Base-by-base conservation (phyloP, 495 filamentous ascomycete genomes). In the Penicillium daleae region DNA sequence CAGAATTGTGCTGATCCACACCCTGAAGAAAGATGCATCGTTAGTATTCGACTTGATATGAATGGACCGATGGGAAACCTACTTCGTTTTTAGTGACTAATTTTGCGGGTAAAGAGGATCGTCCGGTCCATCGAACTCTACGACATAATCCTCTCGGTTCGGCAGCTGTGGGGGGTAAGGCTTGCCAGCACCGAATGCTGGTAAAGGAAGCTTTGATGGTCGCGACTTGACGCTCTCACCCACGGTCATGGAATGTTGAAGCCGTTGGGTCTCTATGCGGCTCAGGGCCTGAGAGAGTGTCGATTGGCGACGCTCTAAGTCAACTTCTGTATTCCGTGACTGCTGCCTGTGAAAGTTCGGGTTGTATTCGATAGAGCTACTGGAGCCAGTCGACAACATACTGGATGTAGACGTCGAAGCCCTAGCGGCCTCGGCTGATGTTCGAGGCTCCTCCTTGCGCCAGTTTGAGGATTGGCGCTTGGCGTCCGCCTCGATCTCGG, bases 91-190 rank as follows among this genome's bases (percentile, higher is more conserved):
- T 24, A 91, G 64, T 0, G 89, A 81, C 91, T 91, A 95, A 73
- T 95, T 95, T 74, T 90, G 86, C 0, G 91, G 87, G 71, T 95
- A 90, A 48, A 89, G 66, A 4, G 91, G 90, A 73, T 94, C 91
- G 65, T 90, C 80, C 13, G 84, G 83, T 1, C 91, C 91, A 57
- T 90, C 67, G 59, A 85, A 86, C 57, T 86, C 82, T 12, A 86
- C 83, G 17, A 85, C 77, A 64, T 85, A 85, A 29, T 78, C 82
- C 2, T 81, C 74, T 9, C 71, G 68, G 31, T 75, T 71, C 4
- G 83, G 82, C 3, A 96, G 69, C 0, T 72, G 80, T 9, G 91
- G 91, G 6, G 92, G 92, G 70, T 89, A 93, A 6, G 89, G 83
- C 75, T 93, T 95, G 1, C 90, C 92, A 46, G 78, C 87, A 39